Evolutionary conservation across 2,329 filamentous ascomycete species (phyloP).

Genomic region (Colletotrichum sp.): DNA sequence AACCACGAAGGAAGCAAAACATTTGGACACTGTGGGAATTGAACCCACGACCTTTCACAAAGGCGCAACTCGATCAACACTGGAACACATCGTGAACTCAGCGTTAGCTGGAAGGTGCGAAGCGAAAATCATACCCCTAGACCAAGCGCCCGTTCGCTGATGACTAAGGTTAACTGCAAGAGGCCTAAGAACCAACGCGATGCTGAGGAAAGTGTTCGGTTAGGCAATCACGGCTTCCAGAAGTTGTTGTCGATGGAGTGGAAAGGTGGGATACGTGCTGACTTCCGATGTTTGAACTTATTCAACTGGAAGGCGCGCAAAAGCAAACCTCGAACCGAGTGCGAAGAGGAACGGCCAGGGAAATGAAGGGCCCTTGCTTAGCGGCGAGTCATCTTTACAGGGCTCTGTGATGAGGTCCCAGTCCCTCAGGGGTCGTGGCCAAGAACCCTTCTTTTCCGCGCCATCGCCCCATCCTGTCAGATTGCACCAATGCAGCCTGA

Average conservation of each 20-base stretch:
- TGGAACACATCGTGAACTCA: not conserved
- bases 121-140: conserved; percentile 19
- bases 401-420: not conserved
- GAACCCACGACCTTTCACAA: conserved; percentile 14
- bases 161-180: rapidly evolving
- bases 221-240: not conserved
- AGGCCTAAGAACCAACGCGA: rapidly evolving
- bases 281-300: not conserved
- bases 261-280: not conserved
- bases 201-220: rapidly evolving
- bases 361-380: not conserved
- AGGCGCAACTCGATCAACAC: not conserved
- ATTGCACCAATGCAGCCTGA: not conserved
- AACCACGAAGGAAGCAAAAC: not conserved
- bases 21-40: conserved; percentile 2
- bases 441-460: not conserved
- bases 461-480: not conserved
- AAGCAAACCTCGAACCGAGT: not conserved
- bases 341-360: not conserved
- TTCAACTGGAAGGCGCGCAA: not conserved
- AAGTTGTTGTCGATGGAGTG: not conserved
- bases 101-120: not conserved
- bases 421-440: not conserved
- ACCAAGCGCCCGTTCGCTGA: not conserved
- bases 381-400: not conserved